Conservation (phyloP, 306 rosid genomes). For the Citrullus amarus region DNA sequence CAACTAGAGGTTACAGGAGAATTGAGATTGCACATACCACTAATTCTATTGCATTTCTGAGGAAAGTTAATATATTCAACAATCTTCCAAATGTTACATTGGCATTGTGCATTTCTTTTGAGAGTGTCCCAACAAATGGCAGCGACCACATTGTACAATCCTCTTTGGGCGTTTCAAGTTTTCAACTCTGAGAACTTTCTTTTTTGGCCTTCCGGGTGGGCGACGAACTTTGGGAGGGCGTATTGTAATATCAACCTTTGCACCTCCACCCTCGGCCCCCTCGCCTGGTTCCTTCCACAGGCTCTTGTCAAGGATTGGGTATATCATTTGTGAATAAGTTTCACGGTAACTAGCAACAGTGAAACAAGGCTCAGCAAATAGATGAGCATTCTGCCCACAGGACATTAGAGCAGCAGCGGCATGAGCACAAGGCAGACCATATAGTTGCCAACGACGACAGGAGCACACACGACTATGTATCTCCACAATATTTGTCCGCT, state of each 20-base stretch:
- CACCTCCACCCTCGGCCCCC: slow-evolving; percentile 79
- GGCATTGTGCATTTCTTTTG: slow-evolving; percentile 94
- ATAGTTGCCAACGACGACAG: slow-evolving; percentile 93
- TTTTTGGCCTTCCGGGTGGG: slow-evolving; percentile 95
- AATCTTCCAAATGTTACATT: slow-evolving; percentile 34
- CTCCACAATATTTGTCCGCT: slow-evolving; percentile 93
- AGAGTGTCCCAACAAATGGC: slow-evolving; percentile 97
- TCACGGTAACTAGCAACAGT: slow-evolving; percentile 68
- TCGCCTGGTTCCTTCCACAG: slow-evolving; percentile 64
- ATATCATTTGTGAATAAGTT: slow-evolving; percentile 65
- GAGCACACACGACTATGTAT: slow-evolving; percentile 80
- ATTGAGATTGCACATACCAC: slow-evolving; percentile 39
- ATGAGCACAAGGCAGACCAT: slow-evolving; percentile 96
- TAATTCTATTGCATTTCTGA: slow-evolving; percentile 27
- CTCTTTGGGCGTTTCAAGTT: slow-evolving; percentile 93
- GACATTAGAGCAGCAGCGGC: slow-evolving; percentile 98
- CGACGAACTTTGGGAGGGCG: slow-evolving; percentile 89
- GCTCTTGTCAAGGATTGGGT: slow-evolving; percentile 71
- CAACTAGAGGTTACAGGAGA: slow-evolving; percentile 36
- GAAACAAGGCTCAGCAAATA: slow-evolving; percentile 89
- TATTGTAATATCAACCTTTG: slow-evolving; percentile 48
- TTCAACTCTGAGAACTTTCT: slow-evolving; percentile 83
- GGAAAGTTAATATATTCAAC: slow-evolving; percentile 21
- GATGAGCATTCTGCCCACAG: slow-evolving; percentile 76
- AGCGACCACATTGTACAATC: slow-evolving; percentile 95